Evolutionary conservation across 306 rosid genomes (phyloP).

Genomic region (Ormosia semicastrata): DNA sequence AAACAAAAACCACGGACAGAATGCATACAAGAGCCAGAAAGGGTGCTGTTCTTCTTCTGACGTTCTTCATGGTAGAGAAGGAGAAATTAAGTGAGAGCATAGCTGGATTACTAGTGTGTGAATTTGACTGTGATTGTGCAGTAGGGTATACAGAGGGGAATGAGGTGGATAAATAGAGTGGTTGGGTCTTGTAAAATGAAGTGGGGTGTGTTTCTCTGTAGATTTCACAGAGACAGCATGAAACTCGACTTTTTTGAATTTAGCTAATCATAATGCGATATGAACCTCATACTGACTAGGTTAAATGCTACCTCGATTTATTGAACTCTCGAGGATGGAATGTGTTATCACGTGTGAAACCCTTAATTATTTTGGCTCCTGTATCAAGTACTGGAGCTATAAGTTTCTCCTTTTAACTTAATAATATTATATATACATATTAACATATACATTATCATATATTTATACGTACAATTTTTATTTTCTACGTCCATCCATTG

Average conservation of each 20-base stretch:
- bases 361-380: slow-evolving; percentile 25
- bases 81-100: neutral
- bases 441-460: too few species aligned
- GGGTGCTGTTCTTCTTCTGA: neutral
- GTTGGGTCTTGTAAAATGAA: neutral
- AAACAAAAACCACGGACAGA: neutral
- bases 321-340: neutral
- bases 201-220: neutral
- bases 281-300: neutral
- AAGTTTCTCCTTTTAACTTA: neutral
- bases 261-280: neutral
- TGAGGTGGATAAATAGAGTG: neutral
- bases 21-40: neutral
- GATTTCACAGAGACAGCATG: neutral
- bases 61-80: slow-evolving; percentile 1
- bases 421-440: too few species aligned
- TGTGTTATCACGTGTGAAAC: neutral
- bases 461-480: too few species aligned
- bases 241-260: neutral
- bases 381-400: neutral
- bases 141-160: neutral
- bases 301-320: neutral
- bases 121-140: slow-evolving; percentile 12
- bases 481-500: too few species aligned
- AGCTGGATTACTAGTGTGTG: neutral